A percentile compares a stretch with the other conserved stretches of the same genome.
Evolutionary conservation across 2,329 filamentous ascomycete species (phyloP).

Genomic region (Cadophora sp.): DNA sequence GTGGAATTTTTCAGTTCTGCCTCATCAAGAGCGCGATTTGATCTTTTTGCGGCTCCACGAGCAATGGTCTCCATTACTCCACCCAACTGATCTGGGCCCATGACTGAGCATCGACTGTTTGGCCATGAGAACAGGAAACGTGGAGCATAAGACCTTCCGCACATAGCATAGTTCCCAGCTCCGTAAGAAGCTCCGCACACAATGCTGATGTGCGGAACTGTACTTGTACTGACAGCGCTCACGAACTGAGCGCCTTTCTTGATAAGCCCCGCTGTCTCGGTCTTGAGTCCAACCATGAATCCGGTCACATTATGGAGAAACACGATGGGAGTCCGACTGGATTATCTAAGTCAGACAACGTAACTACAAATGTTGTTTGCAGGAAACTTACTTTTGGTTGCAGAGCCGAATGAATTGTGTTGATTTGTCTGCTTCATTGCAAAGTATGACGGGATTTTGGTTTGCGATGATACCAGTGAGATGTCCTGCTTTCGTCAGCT

Average conservation of each 20-base stretch:
- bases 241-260: conserved; percentile 53
- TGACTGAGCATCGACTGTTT: conserved; percentile 48
- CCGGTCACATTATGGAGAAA: conserved; percentile 56
- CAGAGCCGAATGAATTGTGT: conserved; percentile 53
- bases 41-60: conserved; percentile 37
- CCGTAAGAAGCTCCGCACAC: conserved; percentile 54
- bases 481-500: conserved; percentile 12
- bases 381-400: conserved; percentile 48
- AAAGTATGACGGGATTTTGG: conserved; percentile 49
- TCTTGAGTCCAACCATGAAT: conserved; percentile 55
- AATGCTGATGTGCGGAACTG: conserved; percentile 52
- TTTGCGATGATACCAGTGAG: conserved; percentile 49
- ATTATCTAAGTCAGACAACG: background rate
- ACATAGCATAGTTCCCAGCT: conserved; percentile 56
- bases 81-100: conserved; percentile 49
- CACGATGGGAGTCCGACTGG: conserved; percentile 48
- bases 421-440: conserved; percentile 49
- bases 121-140: conserved; percentile 53
- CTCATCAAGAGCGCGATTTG: conserved; percentile 36
- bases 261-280: conserved; percentile 52
- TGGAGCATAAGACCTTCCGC: conserved; percentile 50
- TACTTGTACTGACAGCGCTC: conserved; percentile 51
- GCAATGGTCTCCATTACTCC: conserved; percentile 49
- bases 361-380: background rate
- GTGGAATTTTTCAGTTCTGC: conserved; percentile 40